Evolutionary conservation across 495 filamentous ascomycete genomes (phyloP), one percentile per base, ranked within the genome.

Genomic region (Elasticomyces elasticus): DNA sequence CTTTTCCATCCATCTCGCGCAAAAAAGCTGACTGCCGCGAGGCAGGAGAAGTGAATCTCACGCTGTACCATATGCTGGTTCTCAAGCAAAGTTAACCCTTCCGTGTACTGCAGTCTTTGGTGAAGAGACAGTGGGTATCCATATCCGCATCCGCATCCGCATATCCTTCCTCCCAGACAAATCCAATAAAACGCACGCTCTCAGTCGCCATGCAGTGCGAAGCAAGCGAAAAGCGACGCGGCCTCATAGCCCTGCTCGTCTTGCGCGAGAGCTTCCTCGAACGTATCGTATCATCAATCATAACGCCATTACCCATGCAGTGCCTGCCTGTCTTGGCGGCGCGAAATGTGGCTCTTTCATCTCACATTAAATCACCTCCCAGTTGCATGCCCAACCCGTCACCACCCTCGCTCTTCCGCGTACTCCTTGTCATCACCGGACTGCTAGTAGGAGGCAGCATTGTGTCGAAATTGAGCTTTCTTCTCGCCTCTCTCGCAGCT

Each of bases 401-500:
- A 30, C 56, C 59, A 51, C 65, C 67, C 31, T 33, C 28, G 30
- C 60, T 65, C 30, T 66, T 59, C 10, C 63, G n/a, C n/a, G n/a
- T 48, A 22, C 59, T 24, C 20, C 48, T 62, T 6, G 62, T 63
- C 19, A 71, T 41, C 37, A 61, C 62, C 42, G 69, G 67, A 54
- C 67, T 67, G 11, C 52, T 62, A 49, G 65, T 57, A 55, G 83
- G 78, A 23, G 80, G 79, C 25, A 77, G 67, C 26, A 85, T 69
- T 42, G 72, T 70, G 61, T 87, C 86, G 60, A 88, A 86, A 51
- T 84, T 84, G 38, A 89, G 69, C 41, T 79, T 72, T 62, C 77
- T 74, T 48, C 82, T 66, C 25, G 78, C 77, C 47, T 79, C 79
- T 56, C 73, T 74, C 58, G 75, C 65, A 30, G 74, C 69, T 0